phyloP scores from a whole-genome alignment of 2,329 filamentous ascomycete species.

The Penicillium sp. region DNA sequence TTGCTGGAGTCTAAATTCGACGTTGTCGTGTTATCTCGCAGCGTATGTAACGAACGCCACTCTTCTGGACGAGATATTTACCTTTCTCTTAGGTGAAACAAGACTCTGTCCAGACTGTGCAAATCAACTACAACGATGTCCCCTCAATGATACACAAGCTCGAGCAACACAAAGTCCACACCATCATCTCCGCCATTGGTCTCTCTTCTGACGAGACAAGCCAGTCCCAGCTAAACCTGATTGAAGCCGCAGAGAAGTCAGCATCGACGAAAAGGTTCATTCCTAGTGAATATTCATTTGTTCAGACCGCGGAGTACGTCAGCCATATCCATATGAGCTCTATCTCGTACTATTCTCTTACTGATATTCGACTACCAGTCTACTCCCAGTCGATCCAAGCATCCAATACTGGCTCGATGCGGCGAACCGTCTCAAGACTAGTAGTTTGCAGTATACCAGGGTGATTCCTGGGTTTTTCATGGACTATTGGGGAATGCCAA shows the following conservation, averaged over 20 bases:
- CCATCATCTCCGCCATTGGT: slow-evolving; percentile 45
- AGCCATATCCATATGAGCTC: background rate
- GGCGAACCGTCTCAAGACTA: slow-evolving; percentile 30
- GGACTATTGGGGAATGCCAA: slow-evolving; percentile 46
- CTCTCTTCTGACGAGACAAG: slow-evolving; percentile 30
- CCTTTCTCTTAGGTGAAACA: background rate
- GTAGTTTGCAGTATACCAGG: slow-evolving; percentile 39
- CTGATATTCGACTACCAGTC: background rate
- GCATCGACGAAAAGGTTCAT: slow-evolving; percentile 42
- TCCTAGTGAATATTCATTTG: slow-evolving; percentile 43
- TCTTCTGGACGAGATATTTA: background rate
- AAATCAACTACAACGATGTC: slow-evolving; percentile 36
- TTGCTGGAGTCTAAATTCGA: slow-evolving; percentile 36
- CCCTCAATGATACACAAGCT: slow-evolving; percentile 26
- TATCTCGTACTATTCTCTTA: slow-evolving; percentile 3
- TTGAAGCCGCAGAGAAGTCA: slow-evolving; percentile 44
- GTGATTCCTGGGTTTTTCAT: slow-evolving; percentile 46
- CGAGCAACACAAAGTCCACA: slow-evolving; percentile 43
- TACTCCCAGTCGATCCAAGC: slow-evolving; percentile 29
- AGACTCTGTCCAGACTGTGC: slow-evolving; percentile 17
- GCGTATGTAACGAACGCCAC: slow-evolving; percentile 27
- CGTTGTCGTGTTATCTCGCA: slow-evolving; percentile 44
- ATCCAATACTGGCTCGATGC: slow-evolving; percentile 32
- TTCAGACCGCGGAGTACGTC: slow-evolving; percentile 32
- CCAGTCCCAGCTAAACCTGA: slow-evolving; percentile 43